A percentile compares a stretch with the other conserved stretches of the same genome.
Evolutionary conservation across 2,329 filamentous ascomycete species (phyloP).

Genomic region (Apiospora arundinis): DNA sequence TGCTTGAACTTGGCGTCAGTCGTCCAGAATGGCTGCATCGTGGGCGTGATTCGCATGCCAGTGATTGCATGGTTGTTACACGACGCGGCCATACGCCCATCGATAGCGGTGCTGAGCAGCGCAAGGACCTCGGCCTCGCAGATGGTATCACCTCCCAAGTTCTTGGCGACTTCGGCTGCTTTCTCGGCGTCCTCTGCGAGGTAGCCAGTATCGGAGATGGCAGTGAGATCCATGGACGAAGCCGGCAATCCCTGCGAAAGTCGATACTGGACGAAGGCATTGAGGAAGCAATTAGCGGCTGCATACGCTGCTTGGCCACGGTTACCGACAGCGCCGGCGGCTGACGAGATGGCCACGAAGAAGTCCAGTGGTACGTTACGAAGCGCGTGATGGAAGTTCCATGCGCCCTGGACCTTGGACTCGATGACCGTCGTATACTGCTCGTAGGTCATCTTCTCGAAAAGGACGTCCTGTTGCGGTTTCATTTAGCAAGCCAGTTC

Average conservation of each 20-base stretch:
- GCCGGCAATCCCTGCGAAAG: conserved; percentile 48
- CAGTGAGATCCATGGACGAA: conserved; percentile 58
- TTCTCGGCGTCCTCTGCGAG: conserved; percentile 53
- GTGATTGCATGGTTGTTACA: conserved; percentile 61
- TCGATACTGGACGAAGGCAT: conserved; percentile 49
- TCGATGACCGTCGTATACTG: conserved; percentile 55
- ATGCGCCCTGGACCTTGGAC: conserved; percentile 59
- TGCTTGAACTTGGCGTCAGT: conserved; percentile 60
- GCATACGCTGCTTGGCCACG: conserved; percentile 60
- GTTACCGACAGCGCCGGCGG: conserved; percentile 58
- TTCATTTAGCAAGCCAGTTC: conserved; percentile 20
- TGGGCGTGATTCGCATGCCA: conserved; percentile 56
- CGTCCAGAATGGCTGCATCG: conserved; percentile 58
- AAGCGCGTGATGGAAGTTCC: conserved; percentile 59
- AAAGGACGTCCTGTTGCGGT: conserved; percentile 49
- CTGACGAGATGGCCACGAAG: conserved; percentile 60
- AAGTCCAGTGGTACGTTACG: conserved; percentile 49
- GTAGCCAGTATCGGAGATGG: conserved; percentile 57
- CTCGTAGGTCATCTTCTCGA: conserved; percentile 58
- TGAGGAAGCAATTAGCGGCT: conserved; percentile 55
- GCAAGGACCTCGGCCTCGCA: conserved; percentile 61
- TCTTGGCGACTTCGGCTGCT: conserved; percentile 54
- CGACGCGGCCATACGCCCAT: conserved; percentile 46
- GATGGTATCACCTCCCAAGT: conserved; percentile 55
- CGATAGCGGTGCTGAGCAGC: conserved; percentile 57